Percentiles rank a stretch among this genome's conserved stretches.
Evolutionary conservation across 2,329 filamentous ascomycete genomes (phyloP).

Genomic region (Pestalotiopsis sp.): DNA sequence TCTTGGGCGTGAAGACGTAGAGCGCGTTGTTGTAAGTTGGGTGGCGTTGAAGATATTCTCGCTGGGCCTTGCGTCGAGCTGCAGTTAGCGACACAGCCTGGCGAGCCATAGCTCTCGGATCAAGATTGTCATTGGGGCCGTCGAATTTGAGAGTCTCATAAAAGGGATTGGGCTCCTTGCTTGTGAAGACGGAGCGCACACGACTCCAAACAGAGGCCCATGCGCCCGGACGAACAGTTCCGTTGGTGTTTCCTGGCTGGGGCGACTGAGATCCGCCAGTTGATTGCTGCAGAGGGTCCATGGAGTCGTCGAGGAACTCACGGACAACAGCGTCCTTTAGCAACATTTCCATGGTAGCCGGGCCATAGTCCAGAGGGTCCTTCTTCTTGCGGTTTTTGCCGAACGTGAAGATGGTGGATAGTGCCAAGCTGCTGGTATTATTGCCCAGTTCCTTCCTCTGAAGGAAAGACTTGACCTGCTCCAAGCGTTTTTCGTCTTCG

Average conservation of each 20-base stretch:
- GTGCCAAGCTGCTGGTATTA: constrained; percentile 69
- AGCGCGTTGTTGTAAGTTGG: constrained; percentile 91
- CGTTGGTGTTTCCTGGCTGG: constrained; percentile 34
- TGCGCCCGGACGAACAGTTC: constrained; percentile 55
- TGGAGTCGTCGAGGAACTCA: constrained; percentile 84
- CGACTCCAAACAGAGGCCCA: constrained; percentile 64
- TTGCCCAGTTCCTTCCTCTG: constrained; percentile 84
- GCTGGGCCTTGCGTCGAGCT: constrained; percentile 80
- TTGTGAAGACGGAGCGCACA: constrained; percentile 54
- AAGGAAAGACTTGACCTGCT: constrained; percentile 93
- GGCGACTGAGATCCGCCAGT: constrained; percentile 35
- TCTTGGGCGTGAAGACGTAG: constrained; percentile 79
- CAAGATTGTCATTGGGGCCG: constrained; percentile 72
- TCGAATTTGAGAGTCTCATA: constrained; percentile 76
- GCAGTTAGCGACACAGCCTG: constrained; percentile 85
- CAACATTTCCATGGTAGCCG: constrained; percentile 91
- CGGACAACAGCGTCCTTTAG: constrained; percentile 93
- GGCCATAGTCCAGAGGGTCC: constrained; percentile 89
- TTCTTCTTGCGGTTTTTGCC: constrained; percentile 60
- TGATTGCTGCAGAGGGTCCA: constrained; percentile 43
- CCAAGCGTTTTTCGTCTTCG: constrained; percentile 94
- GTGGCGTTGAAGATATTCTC: constrained; percentile 84
- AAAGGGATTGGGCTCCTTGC: constrained; percentile 88
- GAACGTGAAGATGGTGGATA: constrained; percentile 70
- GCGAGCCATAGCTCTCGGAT: constrained; percentile 84